Evolutionary conservation across 2,329 filamentous ascomycete genomes (phyloP).

Genomic region (Xylariaceae sp.): DNA sequence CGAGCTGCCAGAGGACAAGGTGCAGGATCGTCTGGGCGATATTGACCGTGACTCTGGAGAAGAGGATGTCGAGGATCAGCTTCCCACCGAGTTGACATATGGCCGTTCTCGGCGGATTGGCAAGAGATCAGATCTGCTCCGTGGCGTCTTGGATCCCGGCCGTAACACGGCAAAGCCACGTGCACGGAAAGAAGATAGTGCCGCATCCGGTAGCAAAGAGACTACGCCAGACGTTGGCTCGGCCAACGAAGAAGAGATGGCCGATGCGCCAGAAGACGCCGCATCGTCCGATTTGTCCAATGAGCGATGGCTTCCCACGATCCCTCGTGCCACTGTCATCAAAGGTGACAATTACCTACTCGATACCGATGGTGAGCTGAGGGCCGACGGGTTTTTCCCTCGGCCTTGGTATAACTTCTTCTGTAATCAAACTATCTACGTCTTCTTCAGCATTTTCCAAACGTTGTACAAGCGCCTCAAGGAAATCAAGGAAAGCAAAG

Average conservation of each 20-base stretch:
- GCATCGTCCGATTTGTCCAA: conserved; percentile 59
- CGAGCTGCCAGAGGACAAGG: conserved; percentile 65
- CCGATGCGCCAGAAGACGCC: conserved; percentile 55
- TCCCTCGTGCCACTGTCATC: conserved; percentile 53
- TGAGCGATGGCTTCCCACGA: conserved; percentile 61
- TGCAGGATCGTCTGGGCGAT: conserved; percentile 62
- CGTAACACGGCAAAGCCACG: conserved; percentile 67
- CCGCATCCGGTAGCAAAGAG: conserved; percentile 76
- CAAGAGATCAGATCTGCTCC: conserved; percentile 76
- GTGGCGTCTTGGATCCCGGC: conserved; percentile 76
- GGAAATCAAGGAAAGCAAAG: conserved; percentile 76
- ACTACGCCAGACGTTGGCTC: conserved; percentile 82
- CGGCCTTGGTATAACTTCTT: conserved; percentile 86
- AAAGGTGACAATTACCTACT: conserved; percentile 51
- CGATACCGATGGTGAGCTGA: conserved; percentile 60
- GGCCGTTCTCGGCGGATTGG: conserved; percentile 64
- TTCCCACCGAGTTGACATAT: conserved; percentile 67
- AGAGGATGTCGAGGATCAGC: conserved; percentile 71
- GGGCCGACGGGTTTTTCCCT: conserved; percentile 73
- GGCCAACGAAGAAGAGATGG: conserved; percentile 71
- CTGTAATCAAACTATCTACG: conserved; percentile 84
- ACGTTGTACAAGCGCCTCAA: conserved; percentile 81
- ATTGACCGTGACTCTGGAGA: conserved; percentile 67
- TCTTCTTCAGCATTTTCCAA: conserved; percentile 92
- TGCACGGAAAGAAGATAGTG: conserved; percentile 73